phyloP scores from a whole-genome alignment of 768 basidiomycete species.

The Sistotremastrum suecicum region DNA sequence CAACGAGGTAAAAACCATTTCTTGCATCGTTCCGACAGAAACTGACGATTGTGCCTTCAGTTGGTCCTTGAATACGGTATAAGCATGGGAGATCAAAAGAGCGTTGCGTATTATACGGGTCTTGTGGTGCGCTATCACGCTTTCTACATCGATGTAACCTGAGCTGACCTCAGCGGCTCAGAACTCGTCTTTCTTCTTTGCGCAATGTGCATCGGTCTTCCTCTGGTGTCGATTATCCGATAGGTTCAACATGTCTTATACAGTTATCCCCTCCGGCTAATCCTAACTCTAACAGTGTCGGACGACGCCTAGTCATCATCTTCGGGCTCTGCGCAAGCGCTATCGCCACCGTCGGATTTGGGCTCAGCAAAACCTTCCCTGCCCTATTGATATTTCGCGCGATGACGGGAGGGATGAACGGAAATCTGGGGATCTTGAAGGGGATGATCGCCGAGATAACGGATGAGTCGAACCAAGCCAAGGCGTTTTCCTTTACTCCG shows the following conservation, averaged over 20 bases:
- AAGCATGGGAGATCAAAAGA: slow-evolving; percentile 13
- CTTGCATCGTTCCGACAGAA: no score
- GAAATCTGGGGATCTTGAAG: slow-evolving; percentile 34
- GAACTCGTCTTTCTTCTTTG: slow-evolving; percentile 32
- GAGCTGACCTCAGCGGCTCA: slow-evolving; percentile 7
- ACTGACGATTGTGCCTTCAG: slow-evolving; percentile 5
- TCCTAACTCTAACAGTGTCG: slow-evolving; percentile 9
- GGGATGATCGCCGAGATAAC: slow-evolving; percentile 31
- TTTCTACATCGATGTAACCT: neutral
- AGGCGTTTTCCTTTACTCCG: slow-evolving; percentile 20
- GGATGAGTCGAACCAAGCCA: slow-evolving; percentile 26
- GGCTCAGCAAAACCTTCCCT: slow-evolving; percentile 26
- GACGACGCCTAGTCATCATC: slow-evolving; percentile 29
- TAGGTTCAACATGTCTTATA: neutral
- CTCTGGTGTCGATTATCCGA: slow-evolving; percentile 32
- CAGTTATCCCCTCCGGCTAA: no score
- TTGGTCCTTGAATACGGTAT: slow-evolving; percentile 20
- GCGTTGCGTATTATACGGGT: slow-evolving; percentile 14
- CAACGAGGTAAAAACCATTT: neutral
- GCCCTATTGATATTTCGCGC: slow-evolving; percentile 28
- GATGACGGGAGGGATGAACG: slow-evolving; percentile 19
- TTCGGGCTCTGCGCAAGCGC: slow-evolving; percentile 18
- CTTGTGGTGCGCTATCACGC: slow-evolving; percentile 9
- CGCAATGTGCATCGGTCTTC: slow-evolving; percentile 29
- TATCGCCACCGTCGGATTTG: slow-evolving; percentile 28